Percentiles rank a stretch among this genome's conserved stretches.
These are phyloP conservation scores for Picea abies DNA, from an alignment of 83 land plant species.

Conservation along the genomic window DNA sequence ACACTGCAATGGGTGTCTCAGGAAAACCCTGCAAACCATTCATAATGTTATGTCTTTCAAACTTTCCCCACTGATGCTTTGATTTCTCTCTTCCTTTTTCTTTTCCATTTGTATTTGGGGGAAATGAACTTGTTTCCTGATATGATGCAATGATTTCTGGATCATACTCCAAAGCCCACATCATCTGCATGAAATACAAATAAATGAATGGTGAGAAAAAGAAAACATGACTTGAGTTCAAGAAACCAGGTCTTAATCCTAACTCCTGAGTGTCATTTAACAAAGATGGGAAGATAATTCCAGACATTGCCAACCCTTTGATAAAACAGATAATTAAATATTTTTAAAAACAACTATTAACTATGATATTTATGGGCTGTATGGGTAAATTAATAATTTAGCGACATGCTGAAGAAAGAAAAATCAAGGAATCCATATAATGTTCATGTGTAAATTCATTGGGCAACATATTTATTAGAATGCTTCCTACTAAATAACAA, in stretches of 20 bases:
- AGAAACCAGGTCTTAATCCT: not conserved
- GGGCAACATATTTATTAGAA: too few relatives aligned
- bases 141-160: slow-evolving; percentile 49
- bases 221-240: not conserved
- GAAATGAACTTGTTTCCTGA: slow-evolving; percentile 37
- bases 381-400: too few relatives aligned
- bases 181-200: slow-evolving; percentile 61
- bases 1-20: slow-evolving; percentile 68
- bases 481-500: too few relatives aligned
- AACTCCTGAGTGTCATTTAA: not conserved
- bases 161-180: slow-evolving; percentile 93
- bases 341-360: not conserved
- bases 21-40: slow-evolving; percentile 38
- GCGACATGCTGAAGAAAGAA: too few relatives aligned
- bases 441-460: too few relatives aligned
- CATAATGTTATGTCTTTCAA: slow-evolving; percentile 68
- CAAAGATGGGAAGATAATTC: not conserved
- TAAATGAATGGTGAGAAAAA: not conserved
- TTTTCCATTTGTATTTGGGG: slow-evolving; percentile 34
- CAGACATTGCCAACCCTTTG: not conserved
- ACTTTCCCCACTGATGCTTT: slow-evolving; percentile 72
- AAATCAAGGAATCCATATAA: too few relatives aligned
- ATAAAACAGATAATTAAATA: slow-evolving; percentile 1
- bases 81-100: slow-evolving; percentile 60
- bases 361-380: too few relatives aligned